Evolutionary conservation across 129 eudicot species (phyloP).

Genomic region (Cynara cardunculus): DNA sequence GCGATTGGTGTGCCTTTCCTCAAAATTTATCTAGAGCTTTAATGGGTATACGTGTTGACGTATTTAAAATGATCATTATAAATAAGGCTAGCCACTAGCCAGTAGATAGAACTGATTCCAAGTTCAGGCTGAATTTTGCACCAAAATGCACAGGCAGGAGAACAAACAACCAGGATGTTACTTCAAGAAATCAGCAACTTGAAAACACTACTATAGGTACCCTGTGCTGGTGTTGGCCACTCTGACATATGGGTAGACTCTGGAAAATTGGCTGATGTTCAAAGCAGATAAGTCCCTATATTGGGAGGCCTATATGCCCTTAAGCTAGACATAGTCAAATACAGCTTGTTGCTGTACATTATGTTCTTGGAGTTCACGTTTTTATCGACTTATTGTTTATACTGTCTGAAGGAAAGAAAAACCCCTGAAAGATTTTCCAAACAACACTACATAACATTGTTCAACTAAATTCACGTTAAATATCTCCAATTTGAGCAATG

Average conservation of each 20-base stretch:
- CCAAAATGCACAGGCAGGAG: background rate
- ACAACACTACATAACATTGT: background rate
- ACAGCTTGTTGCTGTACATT: background rate
- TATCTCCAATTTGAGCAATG: background rate
- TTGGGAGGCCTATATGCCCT: background rate
- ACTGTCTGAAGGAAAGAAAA: background rate
- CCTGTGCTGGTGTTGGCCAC: background rate
- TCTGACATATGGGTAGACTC: background rate
- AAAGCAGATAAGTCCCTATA: background rate
- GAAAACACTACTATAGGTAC: background rate
- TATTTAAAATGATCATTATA: background rate
- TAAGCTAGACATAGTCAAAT: background rate
- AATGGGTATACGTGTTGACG: background rate
- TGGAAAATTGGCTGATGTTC: background rate
- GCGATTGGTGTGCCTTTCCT: background rate
- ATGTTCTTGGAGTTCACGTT: background rate
- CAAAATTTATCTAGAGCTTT: background rate
- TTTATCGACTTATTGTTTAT: background rate
- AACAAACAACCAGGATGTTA: background rate
- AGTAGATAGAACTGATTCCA: background rate
- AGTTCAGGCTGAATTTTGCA: background rate
- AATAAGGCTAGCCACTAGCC: background rate
- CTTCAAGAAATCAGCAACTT: slow-evolving; percentile 19
- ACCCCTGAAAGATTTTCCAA: background rate
- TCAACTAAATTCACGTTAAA: slow-evolving; percentile 8